Conservation (phyloP, 805 yeast species). For the Candida easanensis region DNA sequence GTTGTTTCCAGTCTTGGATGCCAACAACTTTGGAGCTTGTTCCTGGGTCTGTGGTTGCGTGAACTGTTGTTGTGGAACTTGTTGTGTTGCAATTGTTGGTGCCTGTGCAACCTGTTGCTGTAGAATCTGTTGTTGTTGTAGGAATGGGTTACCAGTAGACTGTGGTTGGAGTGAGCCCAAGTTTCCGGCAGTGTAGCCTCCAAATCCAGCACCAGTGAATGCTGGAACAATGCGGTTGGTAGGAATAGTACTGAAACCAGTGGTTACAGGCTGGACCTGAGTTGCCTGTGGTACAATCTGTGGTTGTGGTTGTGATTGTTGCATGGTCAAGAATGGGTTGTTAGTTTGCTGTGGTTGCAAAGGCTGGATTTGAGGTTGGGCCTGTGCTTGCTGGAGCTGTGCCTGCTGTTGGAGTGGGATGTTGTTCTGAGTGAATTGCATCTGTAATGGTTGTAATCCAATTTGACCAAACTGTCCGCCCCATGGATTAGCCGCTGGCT, state of each 20-base stretch:
- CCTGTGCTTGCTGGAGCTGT: not conserved
- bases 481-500: conserved; percentile 18
- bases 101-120: conserved; percentile 7
- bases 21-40: conserved; percentile 10
- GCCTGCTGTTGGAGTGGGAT: too few species aligned
- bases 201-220: conserved; percentile 59
- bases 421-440: too few species aligned
- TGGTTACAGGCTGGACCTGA: conserved; percentile 20
- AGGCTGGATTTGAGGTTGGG: not conserved
- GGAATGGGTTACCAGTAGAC: conserved; percentile 37
- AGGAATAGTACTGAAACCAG: conserved; percentile 23
- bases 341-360: conserved; percentile 19
- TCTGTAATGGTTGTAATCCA: conserved; percentile 13
- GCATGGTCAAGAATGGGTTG: conserved; percentile 23
- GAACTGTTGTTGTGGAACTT: conserved; percentile 10
- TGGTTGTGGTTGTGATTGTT: conserved; percentile 10
- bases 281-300: conserved; percentile 11
- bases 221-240: conserved; percentile 27
- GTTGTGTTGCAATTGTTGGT: conserved; percentile 15
- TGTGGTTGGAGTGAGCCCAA: conserved; percentile 15
- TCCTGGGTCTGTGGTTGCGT: conserved; percentile 11
- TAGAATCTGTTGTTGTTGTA: conserved; percentile 21
- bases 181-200: conserved; percentile 38
- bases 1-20: conserved; percentile 28
- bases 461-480: conserved; percentile 15